Evolutionary conservation across 352 stramenopile species (phyloP), one percentile per base, ranked within the genome.

Genomic region (Vaucheria bursata): DNA sequence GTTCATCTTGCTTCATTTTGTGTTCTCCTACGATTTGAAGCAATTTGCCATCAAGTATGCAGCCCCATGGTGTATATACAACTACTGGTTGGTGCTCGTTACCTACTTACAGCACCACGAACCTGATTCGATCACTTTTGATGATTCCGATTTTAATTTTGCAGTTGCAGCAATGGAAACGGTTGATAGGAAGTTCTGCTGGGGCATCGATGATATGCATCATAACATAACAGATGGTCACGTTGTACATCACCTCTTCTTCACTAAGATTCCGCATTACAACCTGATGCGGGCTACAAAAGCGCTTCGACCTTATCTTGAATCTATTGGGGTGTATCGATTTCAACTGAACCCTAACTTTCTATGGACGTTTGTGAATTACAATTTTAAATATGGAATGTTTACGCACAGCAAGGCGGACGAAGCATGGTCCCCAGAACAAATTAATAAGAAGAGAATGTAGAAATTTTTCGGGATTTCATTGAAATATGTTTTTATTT

Each of bases 181-280:
- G 7, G 87, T 91, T 34, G 88, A 91, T 82, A 53, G 88, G 33
- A 79, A 88, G 67, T 92, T 90, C 75, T 88, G 88, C 36, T 85
- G 83, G 72, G 83, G 83, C 49, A 86, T 86, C 33, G 83, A 86
- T 65, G 73, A 83, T 33, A 75, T 90, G 33, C 83, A 77, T 53
- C 88, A 92, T 82, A 87, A 92, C 74, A 92, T 92, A 84, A 92
- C 90, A 78, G 87, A 91, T 81, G 88, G 88, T 4, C 88, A 92
- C 76, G 87, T 92, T 18, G 79, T 88, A 8, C 88, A 92, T 85
- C 88, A 92, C 78, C 80, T 92, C 4, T 92, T 92, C 81, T 92
- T 91, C 72, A 86, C 83, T 1, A 68, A 68, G 53, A 88, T 91
- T 12, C 88, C 88, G n/a, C 88, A 92, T 78, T 92, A 92, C 73